Percentiles rank a stretch among this genome's conserved stretches.
Evolutionary conservation across 768 basidiomycete species (phyloP).

Genomic region (Inosperma sp.): DNA sequence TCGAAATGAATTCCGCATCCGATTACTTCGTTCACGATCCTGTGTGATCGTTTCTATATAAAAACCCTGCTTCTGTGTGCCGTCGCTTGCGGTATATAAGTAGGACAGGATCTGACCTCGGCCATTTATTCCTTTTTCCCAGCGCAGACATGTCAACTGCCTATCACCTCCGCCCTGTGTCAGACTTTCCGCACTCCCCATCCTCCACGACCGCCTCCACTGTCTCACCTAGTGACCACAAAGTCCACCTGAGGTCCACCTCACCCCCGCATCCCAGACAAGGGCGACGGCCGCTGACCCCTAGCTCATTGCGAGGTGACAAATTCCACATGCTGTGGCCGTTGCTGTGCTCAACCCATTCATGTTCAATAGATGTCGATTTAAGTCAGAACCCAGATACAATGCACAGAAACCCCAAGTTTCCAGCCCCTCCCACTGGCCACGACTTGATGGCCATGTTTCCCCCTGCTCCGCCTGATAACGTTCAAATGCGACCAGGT

Average conservation of each 20-base stretch:
- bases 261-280: slow-evolving; percentile 33
- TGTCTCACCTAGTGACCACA: slow-evolving; percentile 43
- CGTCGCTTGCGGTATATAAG: slow-evolving; percentile 26
- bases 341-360: background rate
- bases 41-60: slow-evolving; percentile 24
- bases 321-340: background rate
- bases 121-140: slow-evolving; percentile 14
- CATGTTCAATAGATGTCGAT: slow-evolving; percentile 50
- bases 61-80: slow-evolving; percentile 24
- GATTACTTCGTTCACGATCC: slow-evolving; percentile 9
- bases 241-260: slow-evolving; percentile 31
- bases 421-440: slow-evolving; percentile 72
- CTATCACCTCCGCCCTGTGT: slow-evolving; percentile 57
- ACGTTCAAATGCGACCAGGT: slow-evolving; percentile 51
- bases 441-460: slow-evolving; percentile 86
- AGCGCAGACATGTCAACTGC: slow-evolving; percentile 23
- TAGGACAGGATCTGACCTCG: slow-evolving; percentile 7
- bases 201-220: slow-evolving; percentile 50
- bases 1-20: slow-evolving; percentile 17
- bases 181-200: slow-evolving; percentile 44
- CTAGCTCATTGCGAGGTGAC: slow-evolving; percentile 57
- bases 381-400: slow-evolving; percentile 49
- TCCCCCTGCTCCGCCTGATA: slow-evolving; percentile 62
- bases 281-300: slow-evolving; percentile 56
- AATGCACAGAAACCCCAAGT: slow-evolving; percentile 43